phyloP scores from a whole-genome alignment of 2,329 filamentous ascomycete species.

The Fusarium sublunatum region DNA sequence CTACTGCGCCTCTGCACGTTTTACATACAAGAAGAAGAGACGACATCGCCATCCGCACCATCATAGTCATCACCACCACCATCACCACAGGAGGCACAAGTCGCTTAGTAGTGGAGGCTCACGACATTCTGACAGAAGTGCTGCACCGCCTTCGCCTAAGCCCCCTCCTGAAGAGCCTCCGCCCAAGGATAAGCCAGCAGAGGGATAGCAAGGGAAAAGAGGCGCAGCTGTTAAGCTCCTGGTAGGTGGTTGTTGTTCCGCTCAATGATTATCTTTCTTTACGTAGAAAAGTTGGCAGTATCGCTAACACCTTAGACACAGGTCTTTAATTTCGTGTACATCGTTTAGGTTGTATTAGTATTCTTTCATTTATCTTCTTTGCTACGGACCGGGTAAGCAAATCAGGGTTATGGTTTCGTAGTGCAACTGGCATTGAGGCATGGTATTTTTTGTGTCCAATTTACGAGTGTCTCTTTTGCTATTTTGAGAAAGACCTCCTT shows the following conservation, averaged over 20 bases:
- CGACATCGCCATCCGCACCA: constrained; percentile 15
- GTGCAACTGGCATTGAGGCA: not conserved
- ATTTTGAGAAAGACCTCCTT: not conserved
- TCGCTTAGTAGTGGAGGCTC: constrained; percentile 50
- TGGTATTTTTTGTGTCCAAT: constrained; percentile 4
- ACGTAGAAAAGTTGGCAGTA: not conserved
- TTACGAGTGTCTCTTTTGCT: not conserved
- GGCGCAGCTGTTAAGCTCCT: not conserved
- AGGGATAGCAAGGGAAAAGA: constrained; percentile 15
- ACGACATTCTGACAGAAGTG: constrained; percentile 43
- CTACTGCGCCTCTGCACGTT: constrained; percentile 55
- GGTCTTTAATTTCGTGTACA: constrained; percentile 24
- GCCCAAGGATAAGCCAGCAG: constrained; percentile 28
- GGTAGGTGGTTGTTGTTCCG: not conserved
- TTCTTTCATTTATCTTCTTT: not conserved
- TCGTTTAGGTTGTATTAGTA: constrained; percentile 23
- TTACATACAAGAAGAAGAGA: constrained; percentile 46
- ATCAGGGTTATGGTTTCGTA: not conserved
- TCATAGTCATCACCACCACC: constrained; percentile 6
- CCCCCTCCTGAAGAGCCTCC: constrained; percentile 32
- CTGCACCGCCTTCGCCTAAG: constrained; percentile 22
- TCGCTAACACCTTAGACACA: constrained; percentile 4
- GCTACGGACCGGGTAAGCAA: not conserved
- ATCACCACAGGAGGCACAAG: constrained; percentile 41
- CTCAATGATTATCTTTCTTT: not conserved